A percentile compares a stretch with the other conserved stretches of the same genome.
phyloP scores from a whole-genome alignment of 257 asterid genomes.

The Mentha longifolia region DNA sequence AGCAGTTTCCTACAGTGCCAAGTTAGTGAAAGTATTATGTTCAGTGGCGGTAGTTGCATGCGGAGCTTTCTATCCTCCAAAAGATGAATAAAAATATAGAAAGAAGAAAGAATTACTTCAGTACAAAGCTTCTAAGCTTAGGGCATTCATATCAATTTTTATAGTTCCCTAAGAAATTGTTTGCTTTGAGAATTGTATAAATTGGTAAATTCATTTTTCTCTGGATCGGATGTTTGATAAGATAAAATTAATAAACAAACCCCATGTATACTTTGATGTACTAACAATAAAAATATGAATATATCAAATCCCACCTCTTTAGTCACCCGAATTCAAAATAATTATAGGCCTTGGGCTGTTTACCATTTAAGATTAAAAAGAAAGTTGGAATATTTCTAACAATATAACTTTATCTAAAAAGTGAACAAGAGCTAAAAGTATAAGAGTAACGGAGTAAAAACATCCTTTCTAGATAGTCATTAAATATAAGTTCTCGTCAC shows the following conservation, averaged over 20 bases:
- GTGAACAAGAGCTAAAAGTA: neutral
- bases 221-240: neutral
- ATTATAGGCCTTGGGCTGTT: no score
- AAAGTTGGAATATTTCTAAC: no score
- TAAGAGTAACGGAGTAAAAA: neutral
- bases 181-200: neutral
- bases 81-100: no score
- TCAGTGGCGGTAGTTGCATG: neutral
- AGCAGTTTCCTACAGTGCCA: neutral
- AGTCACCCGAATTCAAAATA: neutral
- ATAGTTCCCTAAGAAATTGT: neutral
- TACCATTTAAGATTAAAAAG: no score
- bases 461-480: conserved; percentile 3
- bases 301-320: neutral
- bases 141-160: no score
- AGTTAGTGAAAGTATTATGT: neutral
- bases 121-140: no score
- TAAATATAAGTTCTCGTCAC: neutral
- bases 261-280: no score
- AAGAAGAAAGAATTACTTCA: no score
- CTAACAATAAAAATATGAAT: neutral
- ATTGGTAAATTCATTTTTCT: neutral
- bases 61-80: no score
- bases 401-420: neutral
- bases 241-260: neutral